Evolutionary conservation across 352 stramenopile species (phyloP).

Genomic region (Thalassiosira sp.): DNA sequence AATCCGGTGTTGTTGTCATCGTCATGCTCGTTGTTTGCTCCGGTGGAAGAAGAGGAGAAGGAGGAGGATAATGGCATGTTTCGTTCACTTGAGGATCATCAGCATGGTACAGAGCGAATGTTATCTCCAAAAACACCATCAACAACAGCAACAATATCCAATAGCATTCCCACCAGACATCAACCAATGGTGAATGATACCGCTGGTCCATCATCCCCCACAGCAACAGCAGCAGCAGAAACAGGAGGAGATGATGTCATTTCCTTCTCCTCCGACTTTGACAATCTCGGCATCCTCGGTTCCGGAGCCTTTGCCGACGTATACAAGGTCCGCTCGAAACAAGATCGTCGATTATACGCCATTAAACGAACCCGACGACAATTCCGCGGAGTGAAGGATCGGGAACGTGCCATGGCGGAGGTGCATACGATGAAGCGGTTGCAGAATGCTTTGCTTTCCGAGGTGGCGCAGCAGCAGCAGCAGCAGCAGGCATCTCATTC

Average conservation of each 20-base stretch:
- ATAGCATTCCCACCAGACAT: no score
- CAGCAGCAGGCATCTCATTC: slow-evolving; percentile 3
- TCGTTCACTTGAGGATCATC: slow-evolving; percentile 26
- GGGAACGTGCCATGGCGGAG: slow-evolving; percentile 69
- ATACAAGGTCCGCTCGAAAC: slow-evolving; percentile 72
- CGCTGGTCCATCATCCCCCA: background rate
- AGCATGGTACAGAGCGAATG: background rate
- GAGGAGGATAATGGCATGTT: no score
- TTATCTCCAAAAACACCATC: background rate
- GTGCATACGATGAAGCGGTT: slow-evolving; percentile 78
- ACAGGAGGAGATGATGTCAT: slow-evolving; percentile 23
- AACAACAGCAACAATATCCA: slow-evolving; percentile 4
- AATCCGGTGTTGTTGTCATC: slow-evolving; percentile 10
- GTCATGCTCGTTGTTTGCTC: no score
- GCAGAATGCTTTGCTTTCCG: slow-evolving; percentile 50
- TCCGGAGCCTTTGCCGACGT: slow-evolving; percentile 78
- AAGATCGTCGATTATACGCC: slow-evolving; percentile 64
- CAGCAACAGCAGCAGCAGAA: background rate
- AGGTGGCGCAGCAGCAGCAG: slow-evolving; percentile 20
- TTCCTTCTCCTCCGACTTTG: slow-evolving; percentile 69
- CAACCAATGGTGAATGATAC: no score
- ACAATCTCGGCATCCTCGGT: slow-evolving; percentile 68
- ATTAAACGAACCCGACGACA: slow-evolving; percentile 75
- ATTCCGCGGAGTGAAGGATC: slow-evolving; percentile 75
- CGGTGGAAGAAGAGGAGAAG: slow-evolving; percentile 41